Evolutionary conservation across 495 filamentous ascomycete species (phyloP).

Genomic region (Hapsidospora chrysogenum): DNA sequence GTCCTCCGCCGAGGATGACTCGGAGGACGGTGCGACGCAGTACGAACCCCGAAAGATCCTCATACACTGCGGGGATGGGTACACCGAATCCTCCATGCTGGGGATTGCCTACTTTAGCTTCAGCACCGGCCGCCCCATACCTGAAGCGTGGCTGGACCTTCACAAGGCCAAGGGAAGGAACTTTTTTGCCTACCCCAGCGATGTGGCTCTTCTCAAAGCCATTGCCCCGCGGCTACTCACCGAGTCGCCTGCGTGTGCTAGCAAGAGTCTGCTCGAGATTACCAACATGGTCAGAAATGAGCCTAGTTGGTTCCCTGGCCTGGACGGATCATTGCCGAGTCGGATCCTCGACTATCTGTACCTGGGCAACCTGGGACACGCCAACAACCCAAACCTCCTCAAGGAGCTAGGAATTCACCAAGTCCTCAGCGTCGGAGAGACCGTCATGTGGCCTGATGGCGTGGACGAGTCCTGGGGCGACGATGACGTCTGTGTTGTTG

Average conservation of each 20-base stretch:
- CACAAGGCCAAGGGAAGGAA: constrained; percentile 72
- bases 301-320: constrained; percentile 64
- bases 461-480: constrained; percentile 50
- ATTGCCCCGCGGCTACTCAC: constrained; percentile 56
- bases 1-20: neutral
- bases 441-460: constrained; percentile 57
- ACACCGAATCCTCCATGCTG: constrained; percentile 83
- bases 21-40: neutral
- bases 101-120: constrained; percentile 85
- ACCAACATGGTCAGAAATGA: constrained; percentile 28
- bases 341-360: constrained; percentile 90
- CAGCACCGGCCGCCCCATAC: constrained; percentile 60
- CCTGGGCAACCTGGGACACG: constrained; percentile 78
- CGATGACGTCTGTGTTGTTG: constrained; percentile 62
- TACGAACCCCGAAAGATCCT: constrained; percentile 41
- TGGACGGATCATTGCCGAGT: constrained; percentile 85
- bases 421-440: constrained; percentile 88
- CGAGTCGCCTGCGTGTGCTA: constrained; percentile 24
- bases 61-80: constrained; percentile 89
- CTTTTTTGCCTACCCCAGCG: constrained; percentile 88
- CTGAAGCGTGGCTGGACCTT: constrained; percentile 72
- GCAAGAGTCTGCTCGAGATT: constrained; percentile 23
- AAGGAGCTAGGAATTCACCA: constrained; percentile 65
- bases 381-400: constrained; percentile 79
- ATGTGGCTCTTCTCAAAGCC: constrained; percentile 60